These are phyloP conservation scores for Streptanthus diversifolius DNA, from an alignment of 345 rosid genomes.

Conservation along the genomic window DNA sequence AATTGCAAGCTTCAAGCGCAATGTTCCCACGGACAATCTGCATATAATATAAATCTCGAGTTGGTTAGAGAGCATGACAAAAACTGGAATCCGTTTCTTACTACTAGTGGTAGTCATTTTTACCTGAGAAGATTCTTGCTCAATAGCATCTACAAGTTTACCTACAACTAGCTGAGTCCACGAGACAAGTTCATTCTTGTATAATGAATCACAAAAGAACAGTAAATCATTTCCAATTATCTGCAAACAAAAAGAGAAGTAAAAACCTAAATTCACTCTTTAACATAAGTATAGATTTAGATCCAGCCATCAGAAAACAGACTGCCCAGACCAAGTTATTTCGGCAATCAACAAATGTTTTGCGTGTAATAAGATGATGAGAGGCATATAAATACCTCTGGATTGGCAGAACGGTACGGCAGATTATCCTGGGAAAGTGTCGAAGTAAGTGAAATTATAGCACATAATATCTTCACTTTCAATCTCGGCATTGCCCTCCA, in stretches of 20 bases:
- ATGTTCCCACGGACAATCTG: slow-evolving; percentile 67
- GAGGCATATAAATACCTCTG: slow-evolving; percentile 45
- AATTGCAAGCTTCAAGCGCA: slow-evolving; percentile 94
- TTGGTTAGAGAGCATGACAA: background rate
- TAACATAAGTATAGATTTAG: background rate
- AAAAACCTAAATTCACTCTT: background rate
- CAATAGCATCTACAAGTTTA: slow-evolving; percentile 49
- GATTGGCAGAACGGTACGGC: slow-evolving; percentile 52
- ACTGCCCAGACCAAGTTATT: background rate
- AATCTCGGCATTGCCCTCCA: slow-evolving; percentile 61
- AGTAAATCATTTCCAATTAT: slow-evolving; percentile 54
- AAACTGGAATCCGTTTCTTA: slow-evolving; percentile 18
- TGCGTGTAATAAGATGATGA: background rate
- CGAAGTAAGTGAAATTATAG: slow-evolving; percentile 52
- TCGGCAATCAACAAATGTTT: background rate
- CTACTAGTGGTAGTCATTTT: background rate
- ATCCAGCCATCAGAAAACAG: slow-evolving; percentile 2
- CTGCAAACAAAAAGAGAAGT: slow-evolving; percentile 35
- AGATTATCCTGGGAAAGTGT: slow-evolving; percentile 69
- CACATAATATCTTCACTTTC: slow-evolving; percentile 53
- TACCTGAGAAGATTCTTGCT: slow-evolving; percentile 70
- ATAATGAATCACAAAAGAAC: slow-evolving; percentile 63
- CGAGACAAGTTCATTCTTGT: slow-evolving; percentile 50
- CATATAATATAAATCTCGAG: background rate
- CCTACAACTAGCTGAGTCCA: slow-evolving; percentile 41